Conservation (phyloP, 1,284 basidiomycete genomes). For the Puccinia horiana region DNA sequence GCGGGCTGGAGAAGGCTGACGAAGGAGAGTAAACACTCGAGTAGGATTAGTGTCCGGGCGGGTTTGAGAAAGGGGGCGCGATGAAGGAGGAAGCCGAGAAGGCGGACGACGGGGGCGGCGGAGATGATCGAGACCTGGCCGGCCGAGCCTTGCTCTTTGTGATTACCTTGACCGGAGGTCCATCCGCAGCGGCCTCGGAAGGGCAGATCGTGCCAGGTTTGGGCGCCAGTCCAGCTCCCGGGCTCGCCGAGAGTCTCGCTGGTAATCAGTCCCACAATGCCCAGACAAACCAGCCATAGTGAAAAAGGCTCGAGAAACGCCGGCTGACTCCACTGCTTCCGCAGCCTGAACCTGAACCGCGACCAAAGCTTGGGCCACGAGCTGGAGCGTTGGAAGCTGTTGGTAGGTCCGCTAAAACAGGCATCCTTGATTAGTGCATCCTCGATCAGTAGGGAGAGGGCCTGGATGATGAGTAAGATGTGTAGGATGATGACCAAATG, state of each 20-base stretch:
- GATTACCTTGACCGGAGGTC: neutral
- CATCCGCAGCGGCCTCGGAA: conserved; percentile 18
- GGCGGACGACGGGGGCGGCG: conserved; percentile 3
- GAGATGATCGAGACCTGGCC: conserved; percentile 18
- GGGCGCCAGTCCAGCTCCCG: neutral
- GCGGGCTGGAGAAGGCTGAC: conserved; percentile 37
- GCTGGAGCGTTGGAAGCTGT: conserved; percentile 7
- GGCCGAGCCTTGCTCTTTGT: too few relatives aligned
- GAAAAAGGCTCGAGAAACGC: conserved; percentile 39
- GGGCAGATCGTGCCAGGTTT: conserved; percentile 40
- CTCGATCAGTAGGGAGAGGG: conserved; percentile 39
- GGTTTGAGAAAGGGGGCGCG: conserved; percentile 38
- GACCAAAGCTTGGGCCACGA: conserved; percentile 46
- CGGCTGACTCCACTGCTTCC: conserved; percentile 41
- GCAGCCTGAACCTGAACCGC: conserved; percentile 27
- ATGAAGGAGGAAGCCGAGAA: conserved; percentile 26
- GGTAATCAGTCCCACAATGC: neutral
- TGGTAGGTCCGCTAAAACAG: neutral
- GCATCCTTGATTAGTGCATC: conserved; percentile 48
- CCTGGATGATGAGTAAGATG: conserved; percentile 34
- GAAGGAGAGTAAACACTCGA: conserved; percentile 17
- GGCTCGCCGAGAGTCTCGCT: conserved; percentile 19
- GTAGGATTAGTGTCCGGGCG: conserved; percentile 17
- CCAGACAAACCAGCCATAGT: conserved; percentile 19
- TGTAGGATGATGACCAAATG: conserved; percentile 47